These are phyloP conservation scores for Aurantiochytrium sp. DNA, from an alignment of 108 stramenopile species.

Conservation along the genomic window DNA sequence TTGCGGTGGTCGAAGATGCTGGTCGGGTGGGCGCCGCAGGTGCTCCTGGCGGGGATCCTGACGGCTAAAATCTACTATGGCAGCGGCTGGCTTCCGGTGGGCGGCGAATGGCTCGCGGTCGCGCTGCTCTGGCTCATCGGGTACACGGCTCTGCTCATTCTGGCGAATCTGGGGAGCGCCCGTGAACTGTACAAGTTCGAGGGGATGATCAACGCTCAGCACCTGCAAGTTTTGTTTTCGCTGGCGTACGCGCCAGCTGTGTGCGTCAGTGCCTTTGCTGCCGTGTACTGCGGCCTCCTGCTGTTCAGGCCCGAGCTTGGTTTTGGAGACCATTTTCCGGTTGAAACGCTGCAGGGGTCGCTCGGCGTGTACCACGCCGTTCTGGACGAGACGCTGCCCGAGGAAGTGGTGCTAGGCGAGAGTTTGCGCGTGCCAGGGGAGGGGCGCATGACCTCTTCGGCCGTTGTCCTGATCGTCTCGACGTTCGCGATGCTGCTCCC, in stretches of 20 bases:
- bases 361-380: neutral
- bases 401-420: neutral
- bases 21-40: neutral
- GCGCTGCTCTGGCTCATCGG: neutral
- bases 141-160: neutral
- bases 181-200: neutral
- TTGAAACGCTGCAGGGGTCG: neutral
- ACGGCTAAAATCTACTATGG: neutral
- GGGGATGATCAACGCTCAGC: neutral
- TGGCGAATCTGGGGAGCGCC: neutral
- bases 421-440: neutral
- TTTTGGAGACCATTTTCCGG: neutral
- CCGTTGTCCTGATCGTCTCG: neutral
- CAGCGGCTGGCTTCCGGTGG: neutral
- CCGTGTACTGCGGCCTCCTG: neutral
- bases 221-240: neutral
- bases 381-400: neutral
- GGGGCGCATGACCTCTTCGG: neutral
- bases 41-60: neutral
- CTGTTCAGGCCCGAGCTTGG: neutral
- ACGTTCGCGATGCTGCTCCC: neutral
- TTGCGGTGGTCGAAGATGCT: no score
- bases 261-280: neutral
- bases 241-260: neutral
- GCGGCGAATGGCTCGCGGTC: neutral